Base-by-base conservation (phyloP, 352 stramenopile genomes). In the Phytophthora tubulina region DNA sequence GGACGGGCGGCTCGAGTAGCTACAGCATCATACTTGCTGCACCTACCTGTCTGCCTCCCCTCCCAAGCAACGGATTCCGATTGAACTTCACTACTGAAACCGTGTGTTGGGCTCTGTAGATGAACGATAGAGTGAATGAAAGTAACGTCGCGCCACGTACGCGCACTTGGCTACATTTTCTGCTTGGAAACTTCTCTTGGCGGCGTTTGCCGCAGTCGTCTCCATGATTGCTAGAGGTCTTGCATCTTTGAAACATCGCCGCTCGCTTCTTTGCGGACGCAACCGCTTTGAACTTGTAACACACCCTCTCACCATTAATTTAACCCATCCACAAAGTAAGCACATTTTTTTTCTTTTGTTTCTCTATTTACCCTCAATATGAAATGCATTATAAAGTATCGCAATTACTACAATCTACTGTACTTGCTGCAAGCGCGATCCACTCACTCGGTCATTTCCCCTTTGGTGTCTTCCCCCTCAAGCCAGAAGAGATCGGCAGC, bases 1-100 rank as follows among this genome's bases (percentile, higher is more conserved):
- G 71, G 71, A 78, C 71, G 71, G 71, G 60, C 38, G 70, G 65
- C 54, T 9, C 4, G n/a, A 15, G 68, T 72, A 36, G 68, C 68
- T 76, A 55, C 62, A 46, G 13, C 39, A 21, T 39, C 11, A 14
- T 17, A 8, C 33, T 33, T 52, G 15, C 32, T 63, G 41, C 39
- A 67, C 52, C 35, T 70, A 55, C 45, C 32, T 49, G 38, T 53
- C 17, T 49, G 38, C 66, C 50, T 75, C 66, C 66, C 54, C 70
- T 73, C 55, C 65, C 17, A 59, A 38, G 46, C 42, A 50, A 54
- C 48, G 14, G 38, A 27, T 69, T 78, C 60, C 54, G 60, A 69
- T 71, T 55, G 58, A 36, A 31, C 17, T 33, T 27, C 39, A 8
- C 32, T 30, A 21, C 17, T 63, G 51, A 30, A 14, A 39, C 4